These are phyloP conservation scores for Sabuloglossum arenarium DNA, from an alignment of 495 filamentous ascomycete genomes.

Conservation along the genomic window DNA sequence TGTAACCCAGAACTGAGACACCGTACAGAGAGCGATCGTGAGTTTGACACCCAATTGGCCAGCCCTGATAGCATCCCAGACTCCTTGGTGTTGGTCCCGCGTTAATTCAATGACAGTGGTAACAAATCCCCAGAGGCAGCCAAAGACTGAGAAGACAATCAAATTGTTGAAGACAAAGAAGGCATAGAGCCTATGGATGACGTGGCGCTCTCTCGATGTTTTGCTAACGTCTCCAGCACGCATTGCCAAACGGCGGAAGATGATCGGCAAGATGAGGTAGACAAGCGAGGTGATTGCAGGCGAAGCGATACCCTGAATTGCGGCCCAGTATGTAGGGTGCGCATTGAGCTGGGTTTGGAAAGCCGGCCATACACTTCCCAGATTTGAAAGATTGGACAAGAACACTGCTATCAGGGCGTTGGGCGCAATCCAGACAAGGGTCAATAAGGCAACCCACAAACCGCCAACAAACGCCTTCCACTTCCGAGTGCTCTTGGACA, in stretches of 20 bases:
- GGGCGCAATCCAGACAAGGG: slow-evolving; percentile 76
- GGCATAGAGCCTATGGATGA: slow-evolving; percentile 72
- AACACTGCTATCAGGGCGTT: slow-evolving; percentile 94
- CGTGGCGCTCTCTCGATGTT: slow-evolving; percentile 81
- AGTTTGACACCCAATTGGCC: slow-evolving; percentile 36
- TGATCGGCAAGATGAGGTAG: slow-evolving; percentile 72
- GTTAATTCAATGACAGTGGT: slow-evolving; percentile 32
- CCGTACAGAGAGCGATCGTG: slow-evolving; percentile 46
- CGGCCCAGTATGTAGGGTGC: slow-evolving; percentile 50
- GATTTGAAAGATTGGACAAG: slow-evolving; percentile 58
- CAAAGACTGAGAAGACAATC: slow-evolving; percentile 80
- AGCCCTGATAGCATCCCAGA: slow-evolving; percentile 47
- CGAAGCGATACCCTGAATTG: slow-evolving; percentile 86
- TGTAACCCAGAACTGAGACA: slow-evolving; percentile 84
- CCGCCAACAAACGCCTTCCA: slow-evolving; percentile 61
- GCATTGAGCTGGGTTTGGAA: slow-evolving; percentile 43
- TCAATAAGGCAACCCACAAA: slow-evolving; percentile 63
- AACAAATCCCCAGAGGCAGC: slow-evolving; percentile 52
- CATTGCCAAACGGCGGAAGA: slow-evolving; percentile 70
- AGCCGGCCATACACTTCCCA: slow-evolving; percentile 58
- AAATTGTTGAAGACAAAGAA: slow-evolving; percentile 99
- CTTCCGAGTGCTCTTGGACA: slow-evolving; percentile 40
- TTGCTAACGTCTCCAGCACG: slow-evolving; percentile 73
- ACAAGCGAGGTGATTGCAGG: slow-evolving; percentile 77
- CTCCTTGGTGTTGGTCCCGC: slow-evolving; percentile 26